Evolutionary conservation across 345 rosid species (phyloP), one percentile per base, ranked within the genome.

Genomic region (Gossypioides kirkii): DNA sequence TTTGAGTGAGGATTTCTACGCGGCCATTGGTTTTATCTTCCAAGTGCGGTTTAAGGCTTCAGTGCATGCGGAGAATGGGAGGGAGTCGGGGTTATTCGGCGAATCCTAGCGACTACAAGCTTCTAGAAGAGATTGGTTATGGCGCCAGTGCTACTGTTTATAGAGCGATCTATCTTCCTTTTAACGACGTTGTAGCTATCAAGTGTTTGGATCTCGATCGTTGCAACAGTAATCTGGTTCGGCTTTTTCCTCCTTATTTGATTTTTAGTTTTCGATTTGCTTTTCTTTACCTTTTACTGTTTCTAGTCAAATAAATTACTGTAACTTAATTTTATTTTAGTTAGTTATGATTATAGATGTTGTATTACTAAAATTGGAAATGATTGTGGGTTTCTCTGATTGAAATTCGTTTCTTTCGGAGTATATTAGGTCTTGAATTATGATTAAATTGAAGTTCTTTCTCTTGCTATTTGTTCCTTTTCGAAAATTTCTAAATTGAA

Each of bases 131-230:
- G 82, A 78, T 89, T 45, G 99, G 98, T 0, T 85, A 89, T 76
- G 99, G 99, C 71, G 97, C 99, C 70, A 92, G 98, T 59, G 99
- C 99, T 22, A 86, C 89, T 38, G 99, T 95, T 3, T 89, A 80
- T 76, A 78, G 91, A 73, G 98, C 99, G 93, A 91, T 92, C 93
- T 92, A 86, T 85, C 81, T 92, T 46, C 99, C 98, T 2, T 71
- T 76, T 76, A 95, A 95, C 47, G 89, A 92, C 59, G 84, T 92
- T 69, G 87, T 95, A 64, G 99, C 99, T 14, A 84, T 95, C 73
- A 95, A 95, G 80, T 88, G 96, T 76, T 86, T 95, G 89, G 99
- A 95, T 91, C 38, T 32, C 38, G 38, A 32, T 32, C 38, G 38
- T 32, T 32, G 38, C 38, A 32, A 32, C 38, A 5, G 91, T 81